These are phyloP conservation scores for Cubamyces lactineus DNA, from an alignment of 768 basidiomycete genomes.

Conservation along the genomic window DNA sequence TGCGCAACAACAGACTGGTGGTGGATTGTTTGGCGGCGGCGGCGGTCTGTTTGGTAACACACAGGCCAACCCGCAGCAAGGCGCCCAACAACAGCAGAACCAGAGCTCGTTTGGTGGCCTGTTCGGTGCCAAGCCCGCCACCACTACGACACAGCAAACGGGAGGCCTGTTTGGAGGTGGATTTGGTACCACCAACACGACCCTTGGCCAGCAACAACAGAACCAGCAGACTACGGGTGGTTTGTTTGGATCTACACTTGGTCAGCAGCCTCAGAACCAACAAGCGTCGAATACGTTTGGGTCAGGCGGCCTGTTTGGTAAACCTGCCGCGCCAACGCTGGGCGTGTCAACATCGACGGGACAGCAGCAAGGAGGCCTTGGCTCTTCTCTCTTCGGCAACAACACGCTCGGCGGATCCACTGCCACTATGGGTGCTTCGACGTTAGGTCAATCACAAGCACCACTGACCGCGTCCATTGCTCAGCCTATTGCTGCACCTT, in stretches of 20 bases:
- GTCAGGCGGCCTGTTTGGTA: slow-evolving; percentile 52
- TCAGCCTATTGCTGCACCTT: slow-evolving; percentile 74
- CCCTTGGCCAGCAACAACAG: slow-evolving; percentile 47
- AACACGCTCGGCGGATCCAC: slow-evolving; percentile 33
- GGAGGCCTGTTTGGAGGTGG: slow-evolving; percentile 28
- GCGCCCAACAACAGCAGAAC: slow-evolving; percentile 26
- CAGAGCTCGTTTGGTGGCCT: slow-evolving; percentile 14
- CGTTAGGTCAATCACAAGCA: slow-evolving; percentile 46
- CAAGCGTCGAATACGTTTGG: slow-evolving; percentile 46
- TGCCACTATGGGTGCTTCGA: slow-evolving; percentile 43
- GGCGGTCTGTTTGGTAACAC: slow-evolving; percentile 29
- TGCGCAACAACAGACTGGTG: slow-evolving; percentile 32
- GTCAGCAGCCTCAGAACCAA: slow-evolving; percentile 46
- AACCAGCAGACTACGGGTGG: slow-evolving; percentile 32
- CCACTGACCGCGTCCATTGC: slow-evolving; percentile 84
- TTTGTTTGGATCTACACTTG: slow-evolving; percentile 57
- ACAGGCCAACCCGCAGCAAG: slow-evolving; percentile 20
- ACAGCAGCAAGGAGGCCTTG: slow-evolving; percentile 39
- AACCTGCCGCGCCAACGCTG: slow-evolving; percentile 53
- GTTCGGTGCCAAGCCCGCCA: slow-evolving; percentile 7
- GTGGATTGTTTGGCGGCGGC: slow-evolving; percentile 43
- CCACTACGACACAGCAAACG: slow-evolving; percentile 34
- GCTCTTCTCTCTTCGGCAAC: slow-evolving; percentile 38
- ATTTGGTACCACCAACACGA: slow-evolving; percentile 37
- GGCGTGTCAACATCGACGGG: slow-evolving; percentile 46